Conservation (phyloP, 2,329 filamentous ascomycete genomes). For the Diaporthe sp. region DNA sequence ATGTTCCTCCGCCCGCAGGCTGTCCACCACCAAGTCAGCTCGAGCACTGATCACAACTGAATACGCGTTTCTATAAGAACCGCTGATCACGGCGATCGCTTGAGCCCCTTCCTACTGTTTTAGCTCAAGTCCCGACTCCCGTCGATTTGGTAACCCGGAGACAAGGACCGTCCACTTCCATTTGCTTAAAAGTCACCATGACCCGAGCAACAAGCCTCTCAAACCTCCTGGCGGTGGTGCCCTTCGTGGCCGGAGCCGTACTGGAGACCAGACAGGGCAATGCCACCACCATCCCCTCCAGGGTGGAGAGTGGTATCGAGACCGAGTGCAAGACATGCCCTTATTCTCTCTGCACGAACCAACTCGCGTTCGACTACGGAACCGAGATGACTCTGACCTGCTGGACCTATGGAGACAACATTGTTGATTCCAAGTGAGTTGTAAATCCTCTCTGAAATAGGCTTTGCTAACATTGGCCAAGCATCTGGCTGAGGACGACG, state of each 20-base stretch:
- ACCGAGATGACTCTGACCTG: conserved; percentile 35
- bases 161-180: neutral
- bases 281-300: conserved; percentile 33
- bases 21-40: neutral
- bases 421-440: conserved; percentile 40
- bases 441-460: neutral
- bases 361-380: conserved; percentile 18
- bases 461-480: neutral
- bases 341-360: conserved; percentile 38
- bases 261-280: conserved; percentile 21
- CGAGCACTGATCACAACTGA: neutral
- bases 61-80: neutral
- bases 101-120: too few species aligned
- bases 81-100: neutral
- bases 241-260: conserved; percentile 4
- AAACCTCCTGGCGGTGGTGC: conserved; percentile 5
- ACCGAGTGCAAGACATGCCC: conserved; percentile 42
- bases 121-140: neutral
- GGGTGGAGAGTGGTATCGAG: conserved; percentile 33
- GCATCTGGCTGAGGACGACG: conserved; percentile 37
- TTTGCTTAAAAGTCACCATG: neutral
- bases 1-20: neutral
- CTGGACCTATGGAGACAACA: conserved; percentile 39
- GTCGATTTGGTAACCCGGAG: too few species aligned
- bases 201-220: neutral